Conservation (phyloP, 176 grass and related monocot genomes). For the Juncus effusus region DNA sequence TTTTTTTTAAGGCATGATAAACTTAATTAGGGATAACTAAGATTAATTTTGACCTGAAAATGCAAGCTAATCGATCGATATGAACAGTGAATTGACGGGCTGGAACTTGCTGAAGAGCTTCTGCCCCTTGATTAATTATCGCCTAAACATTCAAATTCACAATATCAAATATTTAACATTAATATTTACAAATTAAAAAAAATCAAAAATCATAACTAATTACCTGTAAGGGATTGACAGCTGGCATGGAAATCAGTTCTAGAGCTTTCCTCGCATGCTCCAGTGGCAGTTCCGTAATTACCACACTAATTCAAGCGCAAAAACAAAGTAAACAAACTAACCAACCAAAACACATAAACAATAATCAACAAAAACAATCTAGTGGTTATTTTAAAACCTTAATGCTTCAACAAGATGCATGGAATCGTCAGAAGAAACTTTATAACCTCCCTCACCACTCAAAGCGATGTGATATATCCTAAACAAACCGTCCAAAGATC, state of each 20-base stretch:
- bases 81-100: constrained; percentile 76
- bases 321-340: constrained; percentile 50
- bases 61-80: constrained; percentile 89
- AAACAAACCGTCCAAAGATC: constrained; percentile 89
- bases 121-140: constrained; percentile 77
- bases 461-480: constrained; percentile 91
- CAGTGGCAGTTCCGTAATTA: constrained; percentile 66
- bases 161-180: no score
- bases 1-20: constrained; percentile 13
- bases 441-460: constrained; percentile 94
- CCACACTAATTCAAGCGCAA: constrained; percentile 42
- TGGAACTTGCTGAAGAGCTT: constrained; percentile 61
- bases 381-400: constrained; percentile 49
- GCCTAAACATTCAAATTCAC: constrained; percentile 34
- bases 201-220: constrained; percentile 28
- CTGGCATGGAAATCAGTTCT: constrained; percentile 83
- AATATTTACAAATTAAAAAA: constrained; percentile 25
- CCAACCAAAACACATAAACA: constrained; percentile 65
- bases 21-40: constrained; percentile 15
- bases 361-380: constrained; percentile 40
- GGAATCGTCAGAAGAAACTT: constrained; percentile 95
- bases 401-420: constrained; percentile 99
- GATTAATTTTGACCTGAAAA: constrained; percentile 61
- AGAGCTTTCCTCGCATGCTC: constrained; percentile 78
- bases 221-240: constrained; percentile 78